These are phyloP conservation scores for Penicillium cataractarum DNA, from an alignment of 495 filamentous ascomycete genomes.

Conservation along the genomic window DNA sequence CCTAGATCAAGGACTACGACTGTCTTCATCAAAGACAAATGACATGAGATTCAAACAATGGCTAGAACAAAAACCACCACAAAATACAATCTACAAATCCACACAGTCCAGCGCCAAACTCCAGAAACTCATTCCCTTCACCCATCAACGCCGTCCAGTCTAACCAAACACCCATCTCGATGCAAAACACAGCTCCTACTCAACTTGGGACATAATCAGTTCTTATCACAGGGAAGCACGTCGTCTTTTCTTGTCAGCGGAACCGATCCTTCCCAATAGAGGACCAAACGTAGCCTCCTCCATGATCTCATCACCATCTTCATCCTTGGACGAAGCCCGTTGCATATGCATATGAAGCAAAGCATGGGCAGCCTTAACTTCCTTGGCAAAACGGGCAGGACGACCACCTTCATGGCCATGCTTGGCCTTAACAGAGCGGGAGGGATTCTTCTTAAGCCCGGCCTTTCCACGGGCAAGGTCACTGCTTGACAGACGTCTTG, in stretches of 20 bases:
- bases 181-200: background rate
- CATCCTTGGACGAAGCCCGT: conserved; percentile 29
- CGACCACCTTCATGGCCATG: background rate
- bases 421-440: conserved; percentile 3
- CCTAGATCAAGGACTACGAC: background rate
- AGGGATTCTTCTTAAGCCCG: conserved; percentile 15
- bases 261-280: background rate
- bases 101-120: background rate
- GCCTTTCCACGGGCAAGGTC: background rate
- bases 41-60: background rate
- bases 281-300: background rate
- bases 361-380: conserved; percentile 61
- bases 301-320: conserved; percentile 16
- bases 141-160: background rate
- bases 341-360: conserved; percentile 58
- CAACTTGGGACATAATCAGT: background rate
- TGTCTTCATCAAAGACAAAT: background rate
- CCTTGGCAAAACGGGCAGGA: conserved; percentile 26
- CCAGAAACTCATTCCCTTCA: background rate
- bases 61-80: background rate
- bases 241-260: conserved; percentile 18
- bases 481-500: background rate
- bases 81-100: background rate
- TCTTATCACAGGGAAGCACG: conserved; percentile 26
- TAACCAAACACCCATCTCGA: background rate